These are phyloP conservation scores for Neopestalotiopsis clavispora DNA, from an alignment of 2,329 filamentous ascomycete species.

Conservation along the genomic window DNA sequence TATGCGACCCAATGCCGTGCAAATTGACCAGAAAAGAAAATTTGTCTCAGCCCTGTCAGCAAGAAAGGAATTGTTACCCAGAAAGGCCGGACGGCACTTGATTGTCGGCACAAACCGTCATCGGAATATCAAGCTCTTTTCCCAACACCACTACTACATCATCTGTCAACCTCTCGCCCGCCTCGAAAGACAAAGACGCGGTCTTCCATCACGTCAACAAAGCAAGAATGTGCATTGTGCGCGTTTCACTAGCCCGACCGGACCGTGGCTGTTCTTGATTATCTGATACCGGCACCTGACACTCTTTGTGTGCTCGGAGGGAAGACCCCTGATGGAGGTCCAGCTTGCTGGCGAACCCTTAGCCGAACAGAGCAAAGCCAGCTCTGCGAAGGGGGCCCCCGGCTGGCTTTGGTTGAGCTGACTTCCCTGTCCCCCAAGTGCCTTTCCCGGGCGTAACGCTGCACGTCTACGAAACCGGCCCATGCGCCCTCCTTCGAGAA, in stretches of 20 bases:
- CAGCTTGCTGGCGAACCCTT: not conserved
- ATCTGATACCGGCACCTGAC: constrained; percentile 4
- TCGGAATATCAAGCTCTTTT: not conserved
- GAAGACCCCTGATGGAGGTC: not conserved
- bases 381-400: not conserved
- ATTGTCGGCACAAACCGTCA: not conserved
- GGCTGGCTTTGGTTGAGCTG: not conserved
- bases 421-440: not conserved
- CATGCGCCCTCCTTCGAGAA: constrained; percentile 11
- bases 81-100: not conserved
- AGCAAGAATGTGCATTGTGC: not conserved
- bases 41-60: not conserved
- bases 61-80: not conserved
- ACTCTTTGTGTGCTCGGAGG: not conserved
- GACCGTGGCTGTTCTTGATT: not conserved
- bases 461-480: not conserved
- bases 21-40: not conserved
- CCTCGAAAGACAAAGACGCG: not conserved
- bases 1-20: not conserved
- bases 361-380: not conserved
- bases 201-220: not conserved
- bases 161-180: not conserved
- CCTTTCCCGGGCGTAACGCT: not conserved
- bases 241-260: constrained; percentile 11
- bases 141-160: not conserved